Evolutionary conservation across 2,329 filamentous ascomycete genomes (phyloP), one percentile per base, ranked within the genome.

Genomic region (Colletotrichum cereale): DNA sequence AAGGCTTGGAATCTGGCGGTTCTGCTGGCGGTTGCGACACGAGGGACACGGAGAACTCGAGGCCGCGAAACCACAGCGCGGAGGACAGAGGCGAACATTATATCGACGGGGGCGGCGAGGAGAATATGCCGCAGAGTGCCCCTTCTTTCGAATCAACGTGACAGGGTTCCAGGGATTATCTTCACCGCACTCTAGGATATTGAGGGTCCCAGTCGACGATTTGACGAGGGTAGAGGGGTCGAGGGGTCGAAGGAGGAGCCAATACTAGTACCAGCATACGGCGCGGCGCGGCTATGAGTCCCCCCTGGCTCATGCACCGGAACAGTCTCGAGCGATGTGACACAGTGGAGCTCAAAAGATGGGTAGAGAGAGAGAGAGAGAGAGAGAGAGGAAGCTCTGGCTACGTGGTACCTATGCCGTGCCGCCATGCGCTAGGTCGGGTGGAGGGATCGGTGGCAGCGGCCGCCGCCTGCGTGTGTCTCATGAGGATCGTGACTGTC

Each of bases 61-160:
- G 69, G 60, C 65, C 69, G 65, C 47, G 65, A 55, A 53, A 68
- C 69, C 8, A 47, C 69, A 48, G 60, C 65, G 38, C 69, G 69
- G 53, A 72, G 69, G 66, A 55, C 44, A 60, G 58, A 68, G 34
- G 58, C 52, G 53, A 69, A 72, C 69, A 72, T 72, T 72, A 69
- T 69, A 72, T 60, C 53, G 26, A 55, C 50, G n/a, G 50, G n/a
- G 50, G 42, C 50, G 58, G 42, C 53, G 34, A 44, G 64, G 44
- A 62, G 57, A 62, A 57, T 71, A 62, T 67, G 67, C 68, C 65
- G 69, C 69, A 72, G 48, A 47, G 61, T 47, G 60, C 34, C 36
- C 50, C 34, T 60, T 58, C 14, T 58, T 71, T 47, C 8, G 44
- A 47, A 60, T 42, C 34, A 38, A 55, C 36, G 38, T 57, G 66